phyloP scores from a whole-genome alignment of 2,329 filamentous ascomycete species.

The Colletotrichum sp. region DNA sequence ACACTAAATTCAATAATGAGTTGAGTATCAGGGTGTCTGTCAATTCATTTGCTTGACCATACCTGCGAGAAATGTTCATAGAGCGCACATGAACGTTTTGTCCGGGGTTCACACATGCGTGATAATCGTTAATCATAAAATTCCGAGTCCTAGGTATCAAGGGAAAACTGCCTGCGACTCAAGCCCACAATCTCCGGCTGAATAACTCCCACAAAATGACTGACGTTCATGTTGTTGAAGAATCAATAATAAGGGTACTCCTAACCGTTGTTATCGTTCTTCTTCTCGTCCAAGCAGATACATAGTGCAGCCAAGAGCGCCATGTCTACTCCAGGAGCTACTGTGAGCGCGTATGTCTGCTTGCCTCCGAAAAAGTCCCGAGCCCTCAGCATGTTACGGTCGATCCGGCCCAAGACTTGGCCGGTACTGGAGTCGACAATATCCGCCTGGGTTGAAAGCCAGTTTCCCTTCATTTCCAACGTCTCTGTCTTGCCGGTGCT shows the following conservation, averaged over 20 bases:
- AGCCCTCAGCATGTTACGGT: slow-evolving; percentile 61
- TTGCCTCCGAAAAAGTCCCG: slow-evolving; percentile 63
- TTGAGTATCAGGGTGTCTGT: not conserved
- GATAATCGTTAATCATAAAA: not conserved
- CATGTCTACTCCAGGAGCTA: slow-evolving; percentile 71
- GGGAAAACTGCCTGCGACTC: not conserved
- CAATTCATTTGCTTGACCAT: not conserved
- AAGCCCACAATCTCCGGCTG: not conserved
- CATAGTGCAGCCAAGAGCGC: slow-evolving; percentile 70
- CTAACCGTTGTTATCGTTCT: slow-evolving; percentile 36
- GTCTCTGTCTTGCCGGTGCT: slow-evolving; percentile 46
- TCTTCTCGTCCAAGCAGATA: slow-evolving; percentile 71
- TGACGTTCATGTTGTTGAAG: not conserved
- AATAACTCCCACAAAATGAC: not conserved
- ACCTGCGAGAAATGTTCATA: accelerated
- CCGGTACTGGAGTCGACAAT: slow-evolving; percentile 60
- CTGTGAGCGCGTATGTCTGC: slow-evolving; percentile 69
- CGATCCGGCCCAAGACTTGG: slow-evolving; percentile 61
- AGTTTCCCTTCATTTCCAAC: slow-evolving; percentile 66
- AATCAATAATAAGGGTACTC: not conserved
- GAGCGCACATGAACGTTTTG: not conserved
- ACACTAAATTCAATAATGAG: not conserved
- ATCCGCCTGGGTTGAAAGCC: slow-evolving; percentile 59
- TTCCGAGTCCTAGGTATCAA: not conserved
- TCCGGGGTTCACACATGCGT: not conserved